Evolutionary conservation across 345 rosid species (phyloP), one percentile per base, ranked within the genome.

Genomic region (Durio zibethinus): DNA sequence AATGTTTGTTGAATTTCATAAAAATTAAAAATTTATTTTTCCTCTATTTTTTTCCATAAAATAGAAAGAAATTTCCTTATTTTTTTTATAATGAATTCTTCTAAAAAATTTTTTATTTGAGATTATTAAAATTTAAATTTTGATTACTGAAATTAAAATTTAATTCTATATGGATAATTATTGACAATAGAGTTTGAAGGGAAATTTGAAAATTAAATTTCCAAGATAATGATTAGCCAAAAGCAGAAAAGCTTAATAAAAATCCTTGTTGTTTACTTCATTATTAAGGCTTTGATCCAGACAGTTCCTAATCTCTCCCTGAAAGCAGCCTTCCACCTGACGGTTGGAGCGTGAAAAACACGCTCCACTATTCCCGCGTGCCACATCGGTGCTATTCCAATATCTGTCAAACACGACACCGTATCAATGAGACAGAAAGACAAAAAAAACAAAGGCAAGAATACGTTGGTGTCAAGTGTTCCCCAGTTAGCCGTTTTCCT

Each of bases 401-500:
- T 23, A 21, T 36, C 25, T n/a, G 11, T 9, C 4, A 4, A 23
- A 78, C 72, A 80, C 86, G 76, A 71, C 78, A 35, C 18, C 86
- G 83, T 15, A 73, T 79, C 43, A 7, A 2, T 21, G 29, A 0
- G 21, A n/a, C n/a, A n/a, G n/a, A 7, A 35, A 65, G 21, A 40
- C 21, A 48, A 25, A 20, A 14, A 63, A 63, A 14, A n/a, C 31
- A 40, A 78, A 72, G 81, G n/a, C 78, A 83, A 77, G 78, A 80
- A 85, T 79, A 87, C 83, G 88, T 84, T 61, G 78, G 81, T 78
- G 78, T 84, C 85, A 73, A 85, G 78, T 56, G 80, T 64, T 78
- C 77, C 61, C 57, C 70, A 61, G 76, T n/a, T 71, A 78, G 89
- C 89, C 88, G 85, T 86, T 86, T 84, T 82, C 74, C 87, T 82